Percentiles rank a stretch among this genome's conserved stretches.
phyloP scores from a whole-genome alignment of 208 protist genomes.

The Porcisia deanei region DNA sequence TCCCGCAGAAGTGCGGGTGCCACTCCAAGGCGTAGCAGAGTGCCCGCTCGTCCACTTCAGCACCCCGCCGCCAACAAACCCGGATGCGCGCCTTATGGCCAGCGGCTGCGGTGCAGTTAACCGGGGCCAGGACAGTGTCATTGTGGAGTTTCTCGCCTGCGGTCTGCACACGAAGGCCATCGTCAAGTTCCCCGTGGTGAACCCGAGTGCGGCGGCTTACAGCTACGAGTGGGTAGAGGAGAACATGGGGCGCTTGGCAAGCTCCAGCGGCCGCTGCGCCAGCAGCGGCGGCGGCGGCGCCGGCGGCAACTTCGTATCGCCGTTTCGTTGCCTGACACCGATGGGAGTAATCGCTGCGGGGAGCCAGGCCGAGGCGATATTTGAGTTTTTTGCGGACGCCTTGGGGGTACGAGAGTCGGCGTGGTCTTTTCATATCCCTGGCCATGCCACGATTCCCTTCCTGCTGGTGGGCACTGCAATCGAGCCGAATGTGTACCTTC shows the following conservation, averaged over 20 bases:
- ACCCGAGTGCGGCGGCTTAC: slow-evolving; percentile 93
- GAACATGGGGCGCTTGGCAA: slow-evolving; percentile 5
- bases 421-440: slow-evolving; percentile 93
- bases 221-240: slow-evolving; percentile 94
- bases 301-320: slow-evolving; percentile 31
- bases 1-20: slow-evolving; percentile 42
- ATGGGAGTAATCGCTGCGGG: slow-evolving; percentile 80
- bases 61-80: slow-evolving; percentile 65
- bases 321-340: slow-evolving; percentile 92
- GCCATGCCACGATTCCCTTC: slow-evolving; percentile 89
- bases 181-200: slow-evolving; percentile 94
- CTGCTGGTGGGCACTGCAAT: slow-evolving; percentile 92
- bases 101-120: slow-evolving; percentile 43
- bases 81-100: slow-evolving; percentile 75
- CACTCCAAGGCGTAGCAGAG: slow-evolving; percentile 76
- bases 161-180: slow-evolving; percentile 92
- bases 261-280: background rate
- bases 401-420: slow-evolving; percentile 83
- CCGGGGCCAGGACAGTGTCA: slow-evolving; percentile 45
- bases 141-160: slow-evolving; percentile 93
- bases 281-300: background rate
- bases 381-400: slow-evolving; percentile 94
- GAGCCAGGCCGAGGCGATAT: slow-evolving; percentile 94
- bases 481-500: slow-evolving; percentile 94
- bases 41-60: slow-evolving; percentile 98